phyloP scores from a whole-genome alignment of 257 asterid species.

The Verbascum thapsus region DNA sequence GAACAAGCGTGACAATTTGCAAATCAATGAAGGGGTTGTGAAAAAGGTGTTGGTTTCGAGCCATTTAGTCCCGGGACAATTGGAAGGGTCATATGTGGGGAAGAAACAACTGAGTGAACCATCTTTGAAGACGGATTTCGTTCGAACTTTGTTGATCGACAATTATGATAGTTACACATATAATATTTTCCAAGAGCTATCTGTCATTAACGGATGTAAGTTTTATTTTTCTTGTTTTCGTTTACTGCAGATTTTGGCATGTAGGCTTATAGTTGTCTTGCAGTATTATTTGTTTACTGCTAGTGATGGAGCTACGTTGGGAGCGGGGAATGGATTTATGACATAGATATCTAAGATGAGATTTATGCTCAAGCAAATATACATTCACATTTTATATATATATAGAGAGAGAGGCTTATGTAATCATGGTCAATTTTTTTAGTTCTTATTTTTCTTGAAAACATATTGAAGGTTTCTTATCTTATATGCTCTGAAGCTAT shows the following conservation, averaged over 20 bases:
- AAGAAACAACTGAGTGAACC: slow-evolving; percentile 51
- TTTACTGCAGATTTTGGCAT: not conserved
- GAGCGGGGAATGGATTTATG: not conserved
- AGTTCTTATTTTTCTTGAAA: too few species aligned
- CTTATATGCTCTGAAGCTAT: too few species aligned
- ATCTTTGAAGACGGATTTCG: slow-evolving; percentile 48
- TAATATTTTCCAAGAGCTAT: slow-evolving; percentile 89
- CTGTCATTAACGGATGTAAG: slow-evolving; percentile 88
- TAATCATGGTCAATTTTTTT: too few species aligned
- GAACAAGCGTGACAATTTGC: slow-evolving; percentile 35
- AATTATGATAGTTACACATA: slow-evolving; percentile 97
- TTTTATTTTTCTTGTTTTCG: slow-evolving; percentile 21
- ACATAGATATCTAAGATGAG: too few species aligned
- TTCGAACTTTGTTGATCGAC: slow-evolving; percentile 85
- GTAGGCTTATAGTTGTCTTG: slow-evolving; percentile 1
- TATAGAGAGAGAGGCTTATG: too few species aligned
- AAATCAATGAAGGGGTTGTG: slow-evolving; percentile 29
- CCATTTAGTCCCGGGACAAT: slow-evolving; percentile 60
- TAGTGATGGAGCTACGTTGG: not conserved
- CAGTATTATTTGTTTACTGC: not conserved
- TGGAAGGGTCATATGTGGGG: slow-evolving; percentile 59
- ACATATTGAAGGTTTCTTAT: too few species aligned
- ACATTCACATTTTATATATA: too few species aligned
- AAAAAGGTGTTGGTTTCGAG: slow-evolving; percentile 52
- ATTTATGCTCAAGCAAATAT: too few species aligned